Conservation (phyloP, 2,329 filamentous ascomycete species). For the Celoporthe dispersa region DNA sequence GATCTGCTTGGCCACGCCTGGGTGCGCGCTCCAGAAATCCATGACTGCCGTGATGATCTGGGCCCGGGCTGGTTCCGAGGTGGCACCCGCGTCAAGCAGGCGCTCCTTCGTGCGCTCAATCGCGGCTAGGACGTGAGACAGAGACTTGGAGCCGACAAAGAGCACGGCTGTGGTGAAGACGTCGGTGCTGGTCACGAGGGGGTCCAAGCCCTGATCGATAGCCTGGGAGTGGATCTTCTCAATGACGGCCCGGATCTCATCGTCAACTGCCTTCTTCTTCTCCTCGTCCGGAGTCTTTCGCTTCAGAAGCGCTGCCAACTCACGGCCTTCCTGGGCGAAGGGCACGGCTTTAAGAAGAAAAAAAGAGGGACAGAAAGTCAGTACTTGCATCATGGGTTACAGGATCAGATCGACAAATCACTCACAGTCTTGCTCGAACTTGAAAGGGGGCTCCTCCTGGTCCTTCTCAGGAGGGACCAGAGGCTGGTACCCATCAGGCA, state of each 20-base stretch:
- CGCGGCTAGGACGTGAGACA: constrained; percentile 93
- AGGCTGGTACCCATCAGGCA: constrained; percentile 82
- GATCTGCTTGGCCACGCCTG: constrained; percentile 88
- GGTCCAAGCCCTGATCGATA: constrained; percentile 71
- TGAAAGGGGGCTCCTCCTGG: constrained; percentile 94
- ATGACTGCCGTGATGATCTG: constrained; percentile 93
- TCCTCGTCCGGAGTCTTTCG: constrained; percentile 80
- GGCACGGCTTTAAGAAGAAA: constrained; percentile 64
- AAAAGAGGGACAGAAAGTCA: constrained; percentile 26
- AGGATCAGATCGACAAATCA: constrained; percentile 29
- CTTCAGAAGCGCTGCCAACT: constrained; percentile 77
- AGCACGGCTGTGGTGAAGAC: constrained; percentile 93
- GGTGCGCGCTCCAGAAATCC: constrained; percentile 90
- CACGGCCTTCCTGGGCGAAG: constrained; percentile 82
- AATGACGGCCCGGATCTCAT: constrained; percentile 83
- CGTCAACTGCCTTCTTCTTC: constrained; percentile 81
- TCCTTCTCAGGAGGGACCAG: constrained; percentile 88
- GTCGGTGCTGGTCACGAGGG: constrained; percentile 85
- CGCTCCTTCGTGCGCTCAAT: constrained; percentile 94
- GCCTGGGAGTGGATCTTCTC: constrained; percentile 82
- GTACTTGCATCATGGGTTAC: constrained; percentile 60
- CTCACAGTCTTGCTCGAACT: constrained; percentile 78
- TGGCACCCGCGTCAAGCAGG: constrained; percentile 76
- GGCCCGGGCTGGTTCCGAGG: constrained; percentile 74
- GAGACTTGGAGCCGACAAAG: constrained; percentile 90